Percentiles rank a stretch among this genome's conserved stretches.
Evolutionary conservation across 495 filamentous ascomycete species (phyloP).

Genomic region (Pyronema omphalodes): DNA sequence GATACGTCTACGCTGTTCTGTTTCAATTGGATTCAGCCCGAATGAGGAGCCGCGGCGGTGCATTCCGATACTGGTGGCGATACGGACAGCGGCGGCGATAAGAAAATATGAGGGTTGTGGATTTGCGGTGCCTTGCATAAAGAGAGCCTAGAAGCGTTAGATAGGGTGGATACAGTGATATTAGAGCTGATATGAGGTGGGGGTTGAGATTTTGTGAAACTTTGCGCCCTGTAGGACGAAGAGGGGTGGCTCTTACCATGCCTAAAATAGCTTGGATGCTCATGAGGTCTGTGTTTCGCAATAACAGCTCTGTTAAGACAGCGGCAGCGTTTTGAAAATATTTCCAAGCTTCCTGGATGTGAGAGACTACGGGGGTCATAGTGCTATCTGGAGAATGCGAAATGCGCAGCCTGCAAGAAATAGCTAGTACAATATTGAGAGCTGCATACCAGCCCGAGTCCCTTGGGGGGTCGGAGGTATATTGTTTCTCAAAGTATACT

Average conservation of each 20-base stretch:
- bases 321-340: constrained; percentile 95
- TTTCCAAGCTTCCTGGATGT: constrained; percentile 63
- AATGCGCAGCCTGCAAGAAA: constrained; percentile 78
- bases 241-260: constrained; percentile 39
- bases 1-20: constrained; percentile 87
- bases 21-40: constrained; percentile 73
- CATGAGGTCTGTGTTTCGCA: constrained; percentile 87
- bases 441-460: constrained; percentile 97
- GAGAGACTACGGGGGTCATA: constrained; percentile 2
- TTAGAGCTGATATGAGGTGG: too few species aligned
- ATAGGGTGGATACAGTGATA: too few species aligned
- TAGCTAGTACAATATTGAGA: constrained; percentile 82
- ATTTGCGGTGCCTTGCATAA: constrained; percentile 91
- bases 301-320: constrained; percentile 74
- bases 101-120: constrained; percentile 89
- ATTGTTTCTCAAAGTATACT: constrained; percentile 84
- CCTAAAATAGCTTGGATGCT: constrained; percentile 94
- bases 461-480: constrained; percentile 80
- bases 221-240: background rate
- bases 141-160: constrained; percentile 42
- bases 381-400: constrained; percentile 52
- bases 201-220: background rate
- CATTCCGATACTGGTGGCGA: constrained; percentile 85
- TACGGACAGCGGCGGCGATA: constrained; percentile 77
- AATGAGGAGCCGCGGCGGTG: constrained; percentile 86